Percentiles rank a stretch among this genome's conserved stretches.
Evolutionary conservation across 2,329 filamentous ascomycete genomes (phyloP).

Genomic region (Tolypocladium inflatum): DNA sequence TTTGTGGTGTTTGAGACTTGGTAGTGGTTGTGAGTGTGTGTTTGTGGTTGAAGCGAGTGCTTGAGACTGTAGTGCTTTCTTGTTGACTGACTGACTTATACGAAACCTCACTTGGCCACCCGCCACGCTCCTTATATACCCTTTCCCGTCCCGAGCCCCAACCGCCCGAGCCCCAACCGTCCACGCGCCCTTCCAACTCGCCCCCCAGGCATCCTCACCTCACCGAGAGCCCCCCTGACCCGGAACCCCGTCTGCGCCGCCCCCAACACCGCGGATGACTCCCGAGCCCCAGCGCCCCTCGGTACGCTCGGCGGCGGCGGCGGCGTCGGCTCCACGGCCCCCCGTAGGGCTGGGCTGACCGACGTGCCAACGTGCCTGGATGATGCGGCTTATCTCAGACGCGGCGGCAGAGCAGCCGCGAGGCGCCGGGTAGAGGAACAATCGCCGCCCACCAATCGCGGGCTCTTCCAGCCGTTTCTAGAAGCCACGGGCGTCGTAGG

Average conservation of each 20-base stretch:
- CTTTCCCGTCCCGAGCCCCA: not conserved
- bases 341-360: not conserved
- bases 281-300: not conserved
- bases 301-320: conserved; percentile 1
- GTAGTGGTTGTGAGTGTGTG: not conserved
- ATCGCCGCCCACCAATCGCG: not conserved
- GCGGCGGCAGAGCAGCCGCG: not conserved
- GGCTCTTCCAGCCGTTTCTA: not conserved
- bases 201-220: not conserved
- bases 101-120: not conserved
- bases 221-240: not conserved
- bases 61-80: not conserved
- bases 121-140: not conserved
- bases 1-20: conserved; percentile 3
- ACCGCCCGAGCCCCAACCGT: not conserved
- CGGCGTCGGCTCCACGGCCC: not conserved
- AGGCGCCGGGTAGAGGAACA: not conserved
- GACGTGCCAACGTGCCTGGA: not conserved
- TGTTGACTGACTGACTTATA: not conserved
- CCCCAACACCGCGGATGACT: not conserved
- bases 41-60: not conserved
- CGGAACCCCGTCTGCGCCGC: not conserved
- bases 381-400: not conserved
- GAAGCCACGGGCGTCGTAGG: not conserved
- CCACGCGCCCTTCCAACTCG: not conserved